Percentiles rank a stretch among this genome's conserved stretches.
These are phyloP conservation scores for Xylaria sp. DNA, from an alignment of 2,329 filamentous ascomycete genomes.

Conservation along the genomic window DNA sequence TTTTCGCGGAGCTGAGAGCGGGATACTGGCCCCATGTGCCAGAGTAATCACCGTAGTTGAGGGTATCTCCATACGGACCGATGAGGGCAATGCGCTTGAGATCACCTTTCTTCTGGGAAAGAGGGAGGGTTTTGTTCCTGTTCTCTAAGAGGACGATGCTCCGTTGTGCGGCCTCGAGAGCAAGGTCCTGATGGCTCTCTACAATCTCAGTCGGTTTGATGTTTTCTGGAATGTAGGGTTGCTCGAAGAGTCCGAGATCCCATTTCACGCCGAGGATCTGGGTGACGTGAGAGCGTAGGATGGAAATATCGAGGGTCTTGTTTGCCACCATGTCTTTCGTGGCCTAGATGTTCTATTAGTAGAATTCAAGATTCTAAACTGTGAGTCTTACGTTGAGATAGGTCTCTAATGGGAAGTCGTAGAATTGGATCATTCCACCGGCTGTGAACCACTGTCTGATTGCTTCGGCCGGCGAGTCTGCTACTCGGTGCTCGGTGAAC, in stretches of 20 bases:
- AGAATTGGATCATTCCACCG: slow-evolving; percentile 42
- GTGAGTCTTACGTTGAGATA: slow-evolving; percentile 33
- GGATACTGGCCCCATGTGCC: slow-evolving; percentile 39
- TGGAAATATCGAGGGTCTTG: slow-evolving; percentile 33
- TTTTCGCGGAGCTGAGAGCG: slow-evolving; percentile 34
- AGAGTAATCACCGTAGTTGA: slow-evolving; percentile 43
- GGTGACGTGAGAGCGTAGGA: slow-evolving; percentile 34
- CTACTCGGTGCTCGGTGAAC: slow-evolving; percentile 34
- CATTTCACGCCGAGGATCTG: slow-evolving; percentile 39
- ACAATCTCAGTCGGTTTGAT: slow-evolving; percentile 35
- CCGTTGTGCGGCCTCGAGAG: slow-evolving; percentile 39
- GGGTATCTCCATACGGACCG: slow-evolving; percentile 37
- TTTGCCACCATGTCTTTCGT: slow-evolving; percentile 35
- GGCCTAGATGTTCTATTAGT: slow-evolving; percentile 28
- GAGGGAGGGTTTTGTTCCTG: slow-evolving; percentile 36
- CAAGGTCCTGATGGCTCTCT: slow-evolving; percentile 33
- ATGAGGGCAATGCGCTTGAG: slow-evolving; percentile 36
- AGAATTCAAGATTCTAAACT: slow-evolving; percentile 25
- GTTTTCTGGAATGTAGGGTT: slow-evolving; percentile 34
- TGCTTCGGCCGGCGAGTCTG: slow-evolving; percentile 35
- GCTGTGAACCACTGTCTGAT: slow-evolving; percentile 42
- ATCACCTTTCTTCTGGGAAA: slow-evolving; percentile 27
- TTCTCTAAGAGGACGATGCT: slow-evolving; percentile 41
- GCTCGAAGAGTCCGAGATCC: slow-evolving; percentile 39
- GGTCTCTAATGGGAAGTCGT: slow-evolving; percentile 38